Conservation (phyloP, 2,329 filamentous ascomycete genomes). For the Fusarium sororula region DNA sequence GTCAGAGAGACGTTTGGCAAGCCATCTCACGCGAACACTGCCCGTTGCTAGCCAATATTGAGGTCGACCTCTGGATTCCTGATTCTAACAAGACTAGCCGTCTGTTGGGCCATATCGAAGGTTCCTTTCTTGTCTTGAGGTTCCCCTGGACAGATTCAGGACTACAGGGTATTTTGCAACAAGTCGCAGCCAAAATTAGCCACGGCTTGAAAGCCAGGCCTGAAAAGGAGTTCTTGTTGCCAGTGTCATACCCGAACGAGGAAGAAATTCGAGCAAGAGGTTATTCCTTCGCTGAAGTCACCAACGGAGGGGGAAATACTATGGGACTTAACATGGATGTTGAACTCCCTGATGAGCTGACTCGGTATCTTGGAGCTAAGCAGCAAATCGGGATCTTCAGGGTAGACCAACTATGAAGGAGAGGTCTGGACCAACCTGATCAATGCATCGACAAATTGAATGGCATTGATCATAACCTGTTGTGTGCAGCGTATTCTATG, state of each 20-base stretch:
- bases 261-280: conserved; percentile 65
- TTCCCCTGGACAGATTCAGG: conserved; percentile 70
- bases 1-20: conserved; percentile 65
- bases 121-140: conserved; percentile 69
- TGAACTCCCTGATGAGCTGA: conserved; percentile 70
- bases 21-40: conserved; percentile 77
- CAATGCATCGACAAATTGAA: conserved; percentile 62
- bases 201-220: conserved; percentile 60
- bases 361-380: conserved; percentile 71
- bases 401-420: conserved; percentile 64
- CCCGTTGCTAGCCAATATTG: conserved; percentile 75
- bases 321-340: conserved; percentile 64
- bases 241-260: conserved; percentile 68
- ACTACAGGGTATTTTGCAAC: conserved; percentile 56
- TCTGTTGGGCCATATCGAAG: conserved; percentile 61
- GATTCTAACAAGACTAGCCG: conserved; percentile 65
- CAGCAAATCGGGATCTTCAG: conserved; percentile 75
- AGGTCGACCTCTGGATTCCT: conserved; percentile 74
- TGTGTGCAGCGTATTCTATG: neutral
- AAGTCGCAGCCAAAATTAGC: conserved; percentile 60
- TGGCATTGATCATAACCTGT: conserved; percentile 21
- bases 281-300: conserved; percentile 69
- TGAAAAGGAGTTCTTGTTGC: conserved; percentile 72
- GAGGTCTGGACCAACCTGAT: conserved; percentile 61
- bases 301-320: conserved; percentile 69